phyloP scores from a whole-genome alignment of 345 rosid genomes.

The Psidium guajava region DNA sequence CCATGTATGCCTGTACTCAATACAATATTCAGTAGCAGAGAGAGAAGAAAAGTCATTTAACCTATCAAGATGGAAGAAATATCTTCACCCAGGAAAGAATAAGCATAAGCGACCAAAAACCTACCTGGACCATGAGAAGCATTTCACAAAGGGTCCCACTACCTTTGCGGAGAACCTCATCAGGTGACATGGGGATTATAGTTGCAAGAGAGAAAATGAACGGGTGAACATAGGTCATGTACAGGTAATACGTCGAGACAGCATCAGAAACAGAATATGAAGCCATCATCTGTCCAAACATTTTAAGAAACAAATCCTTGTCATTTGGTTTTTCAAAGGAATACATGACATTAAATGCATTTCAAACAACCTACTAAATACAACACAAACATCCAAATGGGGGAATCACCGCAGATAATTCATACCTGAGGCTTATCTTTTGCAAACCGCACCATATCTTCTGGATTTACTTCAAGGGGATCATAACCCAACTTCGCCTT shows the following conservation, averaged over 20 bases:
- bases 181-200: slow-evolving; percentile 96
- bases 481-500: slow-evolving; percentile 96
- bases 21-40: not conserved
- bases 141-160: slow-evolving; percentile 99
- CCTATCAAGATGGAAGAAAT: not conserved
- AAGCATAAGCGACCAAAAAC: slow-evolving; percentile 6
- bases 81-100: not conserved
- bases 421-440: slow-evolving; percentile 89
- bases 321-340: not conserved
- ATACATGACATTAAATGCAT: not conserved
- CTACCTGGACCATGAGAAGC: slow-evolving; percentile 98
- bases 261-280: slow-evolving; percentile 99
- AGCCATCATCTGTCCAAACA: slow-evolving; percentile 83
- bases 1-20: slow-evolving; percentile 65
- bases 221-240: slow-evolving; percentile 96
- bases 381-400: not conserved
- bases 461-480: slow-evolving; percentile 96
- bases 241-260: slow-evolving; percentile 87
- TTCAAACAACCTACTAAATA: not conserved
- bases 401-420: not conserved
- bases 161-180: slow-evolving; percentile 98
- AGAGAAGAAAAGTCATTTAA: not conserved
- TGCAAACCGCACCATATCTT: slow-evolving; percentile 96
- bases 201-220: slow-evolving; percentile 96
- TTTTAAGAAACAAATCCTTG: not conserved